These are phyloP conservation scores for Lichtheimia ramosa DNA, from an alignment of 371 early-diverging fungal species.

Conservation along the genomic window DNA sequence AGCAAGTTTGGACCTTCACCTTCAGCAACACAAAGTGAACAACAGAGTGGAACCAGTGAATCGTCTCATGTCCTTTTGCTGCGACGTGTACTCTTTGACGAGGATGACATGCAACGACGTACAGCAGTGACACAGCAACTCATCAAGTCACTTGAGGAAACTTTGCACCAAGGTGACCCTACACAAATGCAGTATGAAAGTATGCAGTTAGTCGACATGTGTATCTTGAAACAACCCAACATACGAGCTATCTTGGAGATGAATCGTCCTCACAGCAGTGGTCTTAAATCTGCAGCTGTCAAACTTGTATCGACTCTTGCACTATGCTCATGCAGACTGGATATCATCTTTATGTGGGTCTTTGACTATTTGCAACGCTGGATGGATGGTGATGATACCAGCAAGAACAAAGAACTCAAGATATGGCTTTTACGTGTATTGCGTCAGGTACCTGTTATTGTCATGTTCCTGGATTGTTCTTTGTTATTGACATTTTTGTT, in stretches of 20 bases:
- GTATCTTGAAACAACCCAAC: slow-evolving; percentile 20
- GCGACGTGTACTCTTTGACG: slow-evolving; percentile 28
- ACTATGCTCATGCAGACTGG: slow-evolving; percentile 34
- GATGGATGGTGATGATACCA: slow-evolving; percentile 3
- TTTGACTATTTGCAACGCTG: slow-evolving; percentile 16
- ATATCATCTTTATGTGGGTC: slow-evolving; percentile 25
- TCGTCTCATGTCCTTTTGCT: slow-evolving; percentile 27
- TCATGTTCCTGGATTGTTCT: background rate
- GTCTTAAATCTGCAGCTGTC: slow-evolving; percentile 10
- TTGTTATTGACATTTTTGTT: background rate
- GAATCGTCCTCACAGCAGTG: slow-evolving; percentile 6
- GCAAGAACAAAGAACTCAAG: slow-evolving; percentile 11
- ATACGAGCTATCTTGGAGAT: slow-evolving; percentile 31
- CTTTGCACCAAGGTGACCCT: slow-evolving; percentile 22
- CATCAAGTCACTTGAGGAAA: slow-evolving; percentile 26
- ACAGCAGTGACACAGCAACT: slow-evolving; percentile 23
- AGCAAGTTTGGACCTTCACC: no score
- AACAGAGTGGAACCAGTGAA: slow-evolving; percentile 10
- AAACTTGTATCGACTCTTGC: slow-evolving; percentile 16
- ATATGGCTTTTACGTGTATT: slow-evolving; percentile 16
- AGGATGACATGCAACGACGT: slow-evolving; percentile 29
- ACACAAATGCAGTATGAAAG: slow-evolving; percentile 35
- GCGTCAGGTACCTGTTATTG: slow-evolving; percentile 11
- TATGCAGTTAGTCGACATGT: slow-evolving; percentile 33
- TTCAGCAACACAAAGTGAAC: background rate